phyloP scores from a whole-genome alignment of 345 rosid genomes.

The Rhodomyrtus tomentosa region DNA sequence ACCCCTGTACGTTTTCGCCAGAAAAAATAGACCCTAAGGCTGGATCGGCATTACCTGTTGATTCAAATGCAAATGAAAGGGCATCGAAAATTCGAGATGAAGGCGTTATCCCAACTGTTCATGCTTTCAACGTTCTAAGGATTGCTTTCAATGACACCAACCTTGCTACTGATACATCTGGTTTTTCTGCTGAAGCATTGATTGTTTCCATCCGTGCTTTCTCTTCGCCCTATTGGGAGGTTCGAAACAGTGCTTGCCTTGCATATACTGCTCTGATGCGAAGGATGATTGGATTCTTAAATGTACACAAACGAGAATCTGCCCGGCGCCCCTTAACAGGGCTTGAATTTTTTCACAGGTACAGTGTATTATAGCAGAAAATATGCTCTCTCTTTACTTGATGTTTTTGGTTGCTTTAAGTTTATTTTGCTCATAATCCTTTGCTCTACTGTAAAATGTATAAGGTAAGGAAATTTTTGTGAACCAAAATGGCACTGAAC shows the following conservation, averaged over 20 bases:
- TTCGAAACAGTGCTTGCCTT: constrained; percentile 86
- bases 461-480: neutral
- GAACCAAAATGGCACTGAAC: neutral
- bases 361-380: neutral
- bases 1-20: neutral
- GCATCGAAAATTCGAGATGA: constrained; percentile 82
- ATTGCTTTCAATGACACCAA: constrained; percentile 90
- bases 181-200: constrained; percentile 90
- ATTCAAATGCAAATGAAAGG: constrained; percentile 26
- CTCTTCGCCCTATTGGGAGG: constrained; percentile 97
- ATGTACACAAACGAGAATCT: constrained; percentile 87
- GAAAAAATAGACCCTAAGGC: constrained; percentile 10
- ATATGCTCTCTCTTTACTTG: neutral
- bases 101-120: constrained; percentile 90
- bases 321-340: constrained; percentile 76
- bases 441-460: neutral
- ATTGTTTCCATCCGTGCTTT: constrained; percentile 68
- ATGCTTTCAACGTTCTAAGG: constrained; percentile 87
- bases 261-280: constrained; percentile 88
- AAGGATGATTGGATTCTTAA: constrained; percentile 86
- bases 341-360: constrained; percentile 97
- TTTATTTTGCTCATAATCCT: neutral
- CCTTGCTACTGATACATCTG: constrained; percentile 92
- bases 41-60: constrained; percentile 10
- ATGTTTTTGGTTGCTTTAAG: neutral